These are phyloP conservation scores for Grigorovia jiainica DNA, from an alignment of 805 yeast genomes.

Conservation along the genomic window DNA sequence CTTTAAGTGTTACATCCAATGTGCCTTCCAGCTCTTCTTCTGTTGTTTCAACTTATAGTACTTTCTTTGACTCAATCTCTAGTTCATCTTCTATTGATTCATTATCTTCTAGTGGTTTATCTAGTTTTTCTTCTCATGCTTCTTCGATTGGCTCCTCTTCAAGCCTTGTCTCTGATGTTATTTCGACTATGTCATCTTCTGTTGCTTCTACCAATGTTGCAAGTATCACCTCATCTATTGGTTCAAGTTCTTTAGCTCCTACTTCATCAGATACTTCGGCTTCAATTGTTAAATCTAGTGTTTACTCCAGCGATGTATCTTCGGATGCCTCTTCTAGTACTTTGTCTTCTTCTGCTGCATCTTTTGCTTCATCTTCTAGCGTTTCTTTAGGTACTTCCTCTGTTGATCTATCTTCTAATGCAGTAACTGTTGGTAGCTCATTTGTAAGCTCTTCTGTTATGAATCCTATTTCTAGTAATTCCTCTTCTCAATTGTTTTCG, in stretches of 20 bases:
- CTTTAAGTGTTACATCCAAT: not conserved
- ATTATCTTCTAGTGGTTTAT: not conserved
- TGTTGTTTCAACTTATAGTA: not conserved
- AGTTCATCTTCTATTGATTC: no score
- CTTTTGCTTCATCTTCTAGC: not conserved
- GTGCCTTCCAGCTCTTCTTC: not conserved
- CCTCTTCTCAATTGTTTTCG: no score
- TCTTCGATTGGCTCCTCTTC: not conserved
- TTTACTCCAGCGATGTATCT: no score
- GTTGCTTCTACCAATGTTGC: not conserved
- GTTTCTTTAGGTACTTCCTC: not conserved
- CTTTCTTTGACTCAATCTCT: no score
- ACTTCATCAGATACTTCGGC: not conserved
- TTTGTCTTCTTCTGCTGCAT: not conserved
- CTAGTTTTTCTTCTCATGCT: not conserved
- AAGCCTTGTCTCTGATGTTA: slow-evolving; percentile 2
- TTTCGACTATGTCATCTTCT: slow-evolving; percentile 1
- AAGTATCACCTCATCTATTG: not conserved
- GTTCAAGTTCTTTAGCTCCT: not conserved
- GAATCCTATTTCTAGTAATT: no score
- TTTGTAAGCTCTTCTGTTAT: no score
- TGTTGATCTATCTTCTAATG: not conserved
- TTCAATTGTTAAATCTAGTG: not conserved
- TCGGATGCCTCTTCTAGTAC: not conserved
- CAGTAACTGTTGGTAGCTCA: not conserved